Base-by-base conservation (phyloP, 164 flowering plant species). In the Protea cynaroides region DNA sequence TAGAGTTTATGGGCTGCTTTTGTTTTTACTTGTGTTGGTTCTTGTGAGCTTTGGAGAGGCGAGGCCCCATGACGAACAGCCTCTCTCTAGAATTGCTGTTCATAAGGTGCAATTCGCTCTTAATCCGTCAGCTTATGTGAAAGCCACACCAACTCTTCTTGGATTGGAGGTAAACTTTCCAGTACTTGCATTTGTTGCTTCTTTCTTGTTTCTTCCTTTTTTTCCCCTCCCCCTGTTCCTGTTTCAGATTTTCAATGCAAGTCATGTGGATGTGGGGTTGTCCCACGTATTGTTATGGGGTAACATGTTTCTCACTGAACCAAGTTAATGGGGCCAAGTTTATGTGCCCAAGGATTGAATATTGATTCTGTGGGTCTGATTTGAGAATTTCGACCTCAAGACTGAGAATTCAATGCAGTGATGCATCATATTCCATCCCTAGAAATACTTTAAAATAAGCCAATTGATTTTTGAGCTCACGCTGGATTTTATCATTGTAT, bases 91-190 rank as follows among this genome's bases (percentile, higher is more conserved):
- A 64, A 79, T 88, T 65, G 85, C 85, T 3, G 75, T 90, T 67
- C 87, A 88, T 13, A 71, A 77, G 60, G 62, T 85, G 17, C 58
- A 43, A 29, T 18, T 81, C 66, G 82, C 80, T 29, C 71, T 83
- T 44, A 63, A 79, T 64, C 75, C 64, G 12, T 21, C 54, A 24
- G 97, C 96, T 54, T 75, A 67, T 79, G 69, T 91, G 34, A 83
- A 82, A 68, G 93, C 81, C 11, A 81, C 80, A 64, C 90, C 97
- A 62, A 19, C 72, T n/a, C 17, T 88, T 75, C 88, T 90, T 69
- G 97, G 97, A 63, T 53, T 76, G 37, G 63, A 68, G 73, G 97
- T 82, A 73, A 76, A 46, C 25, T 49, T 56, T 10, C 34, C 38
- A 46, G 51, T 60, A 11, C 1, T 6, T 22, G 40, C 49, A 7